phyloP scores from a whole-genome alignment of 176 grass and related monocot species.

The Pontederia paniculata region DNA sequence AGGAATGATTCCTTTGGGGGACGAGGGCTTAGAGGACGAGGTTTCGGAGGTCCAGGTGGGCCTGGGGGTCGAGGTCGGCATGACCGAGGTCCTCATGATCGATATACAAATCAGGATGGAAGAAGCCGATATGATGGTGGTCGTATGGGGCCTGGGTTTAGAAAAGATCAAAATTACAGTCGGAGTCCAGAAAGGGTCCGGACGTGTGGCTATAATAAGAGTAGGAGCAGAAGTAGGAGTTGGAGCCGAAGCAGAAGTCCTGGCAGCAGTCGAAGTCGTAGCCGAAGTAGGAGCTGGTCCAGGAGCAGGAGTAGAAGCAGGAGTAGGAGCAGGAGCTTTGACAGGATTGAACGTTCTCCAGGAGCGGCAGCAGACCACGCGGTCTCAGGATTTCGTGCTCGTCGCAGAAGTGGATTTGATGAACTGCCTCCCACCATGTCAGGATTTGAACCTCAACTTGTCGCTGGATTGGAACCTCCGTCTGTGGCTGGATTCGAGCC shows the following conservation, averaged over 20 bases:
- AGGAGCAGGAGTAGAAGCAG: slow-evolving; percentile 40
- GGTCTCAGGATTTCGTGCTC: not conserved
- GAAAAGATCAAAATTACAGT: slow-evolving; percentile 61
- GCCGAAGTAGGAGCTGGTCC: slow-evolving; percentile 38
- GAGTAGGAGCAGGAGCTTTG: slow-evolving; percentile 40
- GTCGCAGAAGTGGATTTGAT: too few species aligned
- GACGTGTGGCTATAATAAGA: slow-evolving; percentile 37
- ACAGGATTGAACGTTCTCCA: not conserved
- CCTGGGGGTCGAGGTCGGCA: slow-evolving; percentile 33
- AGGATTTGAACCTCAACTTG: not conserved
- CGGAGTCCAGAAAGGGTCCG: slow-evolving; percentile 56
- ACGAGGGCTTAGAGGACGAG: slow-evolving; percentile 47
- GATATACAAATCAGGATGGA: slow-evolving; percentile 46
- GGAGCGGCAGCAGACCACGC: not conserved
- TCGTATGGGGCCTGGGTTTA: slow-evolving; percentile 47
- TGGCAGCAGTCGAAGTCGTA: slow-evolving; percentile 44
- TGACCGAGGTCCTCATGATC: slow-evolving; percentile 56
- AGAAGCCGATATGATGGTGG: slow-evolving; percentile 45
- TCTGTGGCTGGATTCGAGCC: not conserved
- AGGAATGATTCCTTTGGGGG: slow-evolving; percentile 56
- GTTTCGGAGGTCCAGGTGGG: slow-evolving; percentile 47
- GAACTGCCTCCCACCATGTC: not conserved
- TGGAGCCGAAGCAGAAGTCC: slow-evolving; percentile 47
- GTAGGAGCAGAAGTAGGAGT: slow-evolving; percentile 44
- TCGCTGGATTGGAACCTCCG: not conserved